Base-by-base conservation (phyloP, 345 rosid species). In the Populus nigra region DNA sequence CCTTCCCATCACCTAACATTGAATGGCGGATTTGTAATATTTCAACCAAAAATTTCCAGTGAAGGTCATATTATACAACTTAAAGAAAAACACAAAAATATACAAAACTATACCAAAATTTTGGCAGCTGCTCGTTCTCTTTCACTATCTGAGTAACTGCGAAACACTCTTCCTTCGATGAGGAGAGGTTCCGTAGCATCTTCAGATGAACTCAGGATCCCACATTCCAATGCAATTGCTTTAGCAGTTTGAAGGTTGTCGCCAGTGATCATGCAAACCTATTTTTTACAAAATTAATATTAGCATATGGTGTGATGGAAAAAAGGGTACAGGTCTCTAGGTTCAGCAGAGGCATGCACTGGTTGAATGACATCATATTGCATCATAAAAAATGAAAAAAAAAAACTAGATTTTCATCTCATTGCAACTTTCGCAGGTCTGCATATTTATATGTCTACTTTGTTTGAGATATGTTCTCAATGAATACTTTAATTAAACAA, bases 191-290 rank as follows among this genome's bases (percentile, higher is more conserved):
- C 82, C 18, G 76, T 68, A 35, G 85, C 83, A 41, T 79, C 82
- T 66, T 67, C 80, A 13, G 47, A 63, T 29, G 82, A 79, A 12
- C 22, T 27, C 17, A 83, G 41, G 43, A 83, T 83, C 23, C 85
- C 82, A 72, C 85, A 83, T 79, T 83, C 83, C 80, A 83, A 61
- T 36, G 85, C 82, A 75, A 83, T 79, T 79, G 85, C 85, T 83
- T 80, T 83, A 36, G 85, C 85, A 72, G 85, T 83, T 53, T 76
- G 79, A 72, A 65, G 29, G 59, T 83, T 83, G 69, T 83, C 85
- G 68, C 85, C 85, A 47, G 85, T 83, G 66, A 83, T 78, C 85
- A 83, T 83, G 7, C 85, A 83, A 20, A 83, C 85, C 85, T 79
- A 59, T 29, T 31, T 31, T 12, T 5, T 23, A 55, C 27, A 61